These are phyloP conservation scores for Rhizophagus prolifer DNA, from an alignment of 192 early-diverging fungal genomes.

Conservation along the genomic window DNA sequence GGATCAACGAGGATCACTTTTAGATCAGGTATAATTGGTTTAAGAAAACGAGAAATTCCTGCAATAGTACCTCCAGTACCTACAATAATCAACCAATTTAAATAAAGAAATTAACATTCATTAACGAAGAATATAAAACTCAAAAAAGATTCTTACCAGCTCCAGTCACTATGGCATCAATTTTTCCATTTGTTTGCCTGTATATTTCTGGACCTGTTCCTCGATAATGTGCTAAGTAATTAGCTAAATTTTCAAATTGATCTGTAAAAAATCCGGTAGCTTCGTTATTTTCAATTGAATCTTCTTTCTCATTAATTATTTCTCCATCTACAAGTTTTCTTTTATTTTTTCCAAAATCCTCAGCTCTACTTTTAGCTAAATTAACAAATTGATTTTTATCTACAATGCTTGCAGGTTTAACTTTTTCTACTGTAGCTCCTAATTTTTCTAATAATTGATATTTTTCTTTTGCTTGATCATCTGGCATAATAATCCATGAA, in stretches of 20 bases:
- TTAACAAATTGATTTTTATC: slow-evolving; percentile 93
- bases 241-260: slow-evolving; percentile 93
- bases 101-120: no score
- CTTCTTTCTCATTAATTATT: neutral
- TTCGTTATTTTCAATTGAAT: neutral
- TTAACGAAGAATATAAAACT: no score
- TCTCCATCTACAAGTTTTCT: neutral
- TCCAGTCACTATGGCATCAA: slow-evolving; percentile 89
- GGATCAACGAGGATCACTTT: slow-evolving; percentile 85
- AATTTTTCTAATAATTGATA: slow-evolving; percentile 78
- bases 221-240: slow-evolving; percentile 74
- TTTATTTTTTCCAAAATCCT: slow-evolving; percentile 51
- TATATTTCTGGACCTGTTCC: slow-evolving; percentile 93
- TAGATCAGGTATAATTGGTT: slow-evolving; percentile 59
- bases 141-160: slow-evolving; percentile 53
- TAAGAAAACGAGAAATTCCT: slow-evolving; percentile 86
- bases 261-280: slow-evolving; percentile 78
- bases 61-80: slow-evolving; percentile 91
- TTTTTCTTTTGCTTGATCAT: slow-evolving; percentile 91
- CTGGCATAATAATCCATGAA: slow-evolving; percentile 96
- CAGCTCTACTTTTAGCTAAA: slow-evolving; percentile 74
- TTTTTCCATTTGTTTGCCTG: slow-evolving; percentile 60
- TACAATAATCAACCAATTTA: neutral
- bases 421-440: slow-evolving; percentile 88
- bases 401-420: slow-evolving; percentile 87